These are phyloP conservation scores for Pontederia crassipes DNA, from an alignment of 176 grass and related monocot species.

Conservation along the genomic window DNA sequence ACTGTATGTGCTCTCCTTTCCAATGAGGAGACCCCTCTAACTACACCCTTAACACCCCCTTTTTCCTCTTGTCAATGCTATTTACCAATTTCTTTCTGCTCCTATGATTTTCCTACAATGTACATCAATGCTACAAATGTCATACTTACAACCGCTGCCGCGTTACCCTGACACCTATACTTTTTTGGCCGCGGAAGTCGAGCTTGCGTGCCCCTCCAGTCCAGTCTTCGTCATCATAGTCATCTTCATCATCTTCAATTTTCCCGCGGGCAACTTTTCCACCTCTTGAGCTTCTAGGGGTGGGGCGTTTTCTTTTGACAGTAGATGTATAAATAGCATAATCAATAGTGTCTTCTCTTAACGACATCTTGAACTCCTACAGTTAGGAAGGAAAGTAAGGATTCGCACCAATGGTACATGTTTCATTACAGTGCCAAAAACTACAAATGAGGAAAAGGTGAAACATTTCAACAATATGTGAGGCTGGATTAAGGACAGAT, in stretches of 20 bases:
- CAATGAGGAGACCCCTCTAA: slow-evolving; percentile 7
- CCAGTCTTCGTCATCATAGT: slow-evolving; percentile 62
- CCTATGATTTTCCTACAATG: slow-evolving; percentile 32
- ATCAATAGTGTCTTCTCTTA: slow-evolving; percentile 89
- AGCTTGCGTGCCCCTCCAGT: slow-evolving; percentile 51
- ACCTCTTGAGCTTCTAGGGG: slow-evolving; percentile 54
- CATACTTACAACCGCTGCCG: slow-evolving; percentile 57
- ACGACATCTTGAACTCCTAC: slow-evolving; percentile 80
- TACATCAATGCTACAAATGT: slow-evolving; percentile 38
- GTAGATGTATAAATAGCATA: slow-evolving; percentile 41
- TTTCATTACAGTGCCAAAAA: too few relatives aligned
- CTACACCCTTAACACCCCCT: slow-evolving; percentile 8
- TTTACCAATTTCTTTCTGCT: background rate
- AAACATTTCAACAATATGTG: too few relatives aligned
- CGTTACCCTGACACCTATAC: slow-evolving; percentile 53
- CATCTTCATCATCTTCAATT: slow-evolving; percentile 31
- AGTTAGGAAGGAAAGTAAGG: slow-evolving; percentile 2
- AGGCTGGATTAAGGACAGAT: too few relatives aligned
- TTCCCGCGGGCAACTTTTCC: slow-evolving; percentile 32
- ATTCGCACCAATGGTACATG: background rate
- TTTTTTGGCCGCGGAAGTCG: slow-evolving; percentile 48
- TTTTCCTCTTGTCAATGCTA: slow-evolving; percentile 16
- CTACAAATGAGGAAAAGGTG: background rate
- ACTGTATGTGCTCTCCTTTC: background rate
- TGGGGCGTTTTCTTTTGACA: slow-evolving; percentile 59